Evolutionary conservation across 2,329 filamentous ascomycete species (phyloP).

Genomic region (Neocatenulostroma microsporum): DNA sequence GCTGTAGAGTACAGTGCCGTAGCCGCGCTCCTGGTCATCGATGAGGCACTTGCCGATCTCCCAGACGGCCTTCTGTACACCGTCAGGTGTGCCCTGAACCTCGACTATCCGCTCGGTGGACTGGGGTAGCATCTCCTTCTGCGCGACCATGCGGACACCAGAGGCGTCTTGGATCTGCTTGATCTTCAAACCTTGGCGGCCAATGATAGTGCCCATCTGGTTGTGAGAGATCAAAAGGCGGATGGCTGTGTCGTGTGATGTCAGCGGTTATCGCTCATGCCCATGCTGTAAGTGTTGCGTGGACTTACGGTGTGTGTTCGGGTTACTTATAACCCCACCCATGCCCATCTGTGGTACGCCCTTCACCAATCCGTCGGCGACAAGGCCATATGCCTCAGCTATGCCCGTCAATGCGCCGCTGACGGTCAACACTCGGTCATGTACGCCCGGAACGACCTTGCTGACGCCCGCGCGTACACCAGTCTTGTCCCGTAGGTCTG

Average conservation of each 20-base stretch:
- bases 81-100: conserved; percentile 87
- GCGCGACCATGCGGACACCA: conserved; percentile 96
- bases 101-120: conserved; percentile 98
- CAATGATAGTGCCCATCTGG: conserved; percentile 99
- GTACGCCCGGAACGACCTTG: conserved; percentile 96
- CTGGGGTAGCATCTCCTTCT: conserved; percentile 99
- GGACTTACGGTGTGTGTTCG: conserved; percentile 85
- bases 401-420: conserved; percentile 83
- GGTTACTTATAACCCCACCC: conserved; percentile 79
- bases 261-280: conserved; percentile 19
- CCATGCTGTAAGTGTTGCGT: not conserved
- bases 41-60: conserved; percentile 98
- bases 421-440: conserved; percentile 93
- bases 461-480: conserved; percentile 96
- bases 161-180: conserved; percentile 98
- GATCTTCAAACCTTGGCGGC: conserved; percentile 92
- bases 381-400: conserved; percentile 85
- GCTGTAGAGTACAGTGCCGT: conserved; percentile 95
- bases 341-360: conserved; percentile 93
- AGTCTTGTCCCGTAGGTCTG: conserved; percentile 92
- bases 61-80: conserved; percentile 94
- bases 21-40: conserved; percentile 95
- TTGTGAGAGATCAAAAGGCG: conserved; percentile 98
- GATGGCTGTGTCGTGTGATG: conserved; percentile 62
- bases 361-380: conserved; percentile 83